Percentiles rank a stretch among this genome's conserved stretches.
Conservation (phyloP, 108 stramenopile species). For the Cylindrotheca closterium region DNA sequence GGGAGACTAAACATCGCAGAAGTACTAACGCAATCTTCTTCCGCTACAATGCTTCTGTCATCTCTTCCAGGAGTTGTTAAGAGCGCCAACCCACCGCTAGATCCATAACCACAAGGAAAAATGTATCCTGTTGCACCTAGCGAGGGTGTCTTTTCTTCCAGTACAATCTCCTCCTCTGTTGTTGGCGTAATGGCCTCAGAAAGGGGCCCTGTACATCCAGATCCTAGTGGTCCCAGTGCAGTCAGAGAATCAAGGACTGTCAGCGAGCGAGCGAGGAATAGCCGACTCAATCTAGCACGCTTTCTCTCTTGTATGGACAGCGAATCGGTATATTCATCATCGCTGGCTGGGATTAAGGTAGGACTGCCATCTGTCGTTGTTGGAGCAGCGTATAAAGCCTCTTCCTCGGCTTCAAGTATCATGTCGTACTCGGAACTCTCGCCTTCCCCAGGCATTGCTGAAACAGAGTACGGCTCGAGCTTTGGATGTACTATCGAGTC, state of each 20-base stretch:
- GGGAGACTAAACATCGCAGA: conserved; percentile 61
- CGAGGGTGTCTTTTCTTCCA: conserved; percentile 17
- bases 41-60: conserved; percentile 64
- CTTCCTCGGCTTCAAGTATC: conserved; percentile 72
- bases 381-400: conserved; percentile 57
- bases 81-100: conserved; percentile 75
- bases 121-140: conserved; percentile 48
- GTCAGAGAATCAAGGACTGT: conserved; percentile 72
- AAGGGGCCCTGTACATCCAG: conserved; percentile 68
- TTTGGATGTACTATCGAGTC: conserved; percentile 15
- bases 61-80: conserved; percentile 72
- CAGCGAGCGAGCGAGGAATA: conserved; percentile 46
- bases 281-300: conserved; percentile 25
- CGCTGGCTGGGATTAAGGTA: conserved; percentile 52
- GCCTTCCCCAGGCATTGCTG: not conserved
- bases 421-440: conserved; percentile 23
- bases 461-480: not conserved
- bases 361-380: conserved; percentile 14
- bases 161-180: conserved; percentile 4
- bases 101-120: conserved; percentile 82
- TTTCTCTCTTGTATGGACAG: conserved; percentile 3
- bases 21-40: conserved; percentile 65
- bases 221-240: conserved; percentile 76
- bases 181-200: conserved; percentile 4
- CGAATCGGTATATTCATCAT: conserved; percentile 29